Evolutionary conservation across 768 basidiomycete species (phyloP), one percentile per base, ranked within the genome.

Genomic region (Xerocomellus intermedius): DNA sequence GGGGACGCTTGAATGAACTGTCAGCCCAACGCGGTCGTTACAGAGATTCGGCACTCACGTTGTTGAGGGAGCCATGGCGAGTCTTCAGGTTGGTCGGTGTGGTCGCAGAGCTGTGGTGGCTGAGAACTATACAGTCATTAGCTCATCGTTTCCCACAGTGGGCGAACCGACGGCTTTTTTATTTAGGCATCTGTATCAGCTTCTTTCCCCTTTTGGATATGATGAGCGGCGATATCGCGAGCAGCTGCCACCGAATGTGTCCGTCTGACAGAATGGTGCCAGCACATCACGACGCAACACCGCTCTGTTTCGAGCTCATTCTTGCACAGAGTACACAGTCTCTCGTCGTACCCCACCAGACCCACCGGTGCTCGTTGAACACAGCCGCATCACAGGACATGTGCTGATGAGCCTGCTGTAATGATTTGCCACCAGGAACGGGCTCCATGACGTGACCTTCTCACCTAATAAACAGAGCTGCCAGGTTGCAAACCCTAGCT

Each of bases 21-120:
- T 63, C 30, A 62, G 30, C 26, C 45, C 28, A 37, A 37, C 17
- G 17, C 17, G 28, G 17, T 48, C 28, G n/a, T 28, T 39, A 33
- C 46, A 53, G 45, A 54, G 35, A 33, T 35, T 32, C 42, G n/a
- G 59, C 44, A 78, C 79, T 71, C 68, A 81, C 79, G 79, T 81
- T 59, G 80, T 81, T 57, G 79, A 76, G 67, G 77, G 74, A 54
- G 77, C 75, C 80, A 82, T 81, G 64, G 62, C 61, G 48, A 55
- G 60, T 68, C 64, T 77, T 76, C 76, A 74, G 66, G 72, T 65
- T 63, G 59, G 66, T 65, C 52, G 62, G 55, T 59, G 9, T 19
- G 57, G 54, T 52, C 44, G 32, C 50, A 45, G 59, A 37, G 38
- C 42, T 42, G 55, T 55, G 56, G 77, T 75, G 77, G 77, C 76